Percentiles rank a stretch among this genome's conserved stretches.
phyloP scores from a whole-genome alignment of 495 filamentous ascomycete genomes.

The Penicillium simplicissimum region DNA sequence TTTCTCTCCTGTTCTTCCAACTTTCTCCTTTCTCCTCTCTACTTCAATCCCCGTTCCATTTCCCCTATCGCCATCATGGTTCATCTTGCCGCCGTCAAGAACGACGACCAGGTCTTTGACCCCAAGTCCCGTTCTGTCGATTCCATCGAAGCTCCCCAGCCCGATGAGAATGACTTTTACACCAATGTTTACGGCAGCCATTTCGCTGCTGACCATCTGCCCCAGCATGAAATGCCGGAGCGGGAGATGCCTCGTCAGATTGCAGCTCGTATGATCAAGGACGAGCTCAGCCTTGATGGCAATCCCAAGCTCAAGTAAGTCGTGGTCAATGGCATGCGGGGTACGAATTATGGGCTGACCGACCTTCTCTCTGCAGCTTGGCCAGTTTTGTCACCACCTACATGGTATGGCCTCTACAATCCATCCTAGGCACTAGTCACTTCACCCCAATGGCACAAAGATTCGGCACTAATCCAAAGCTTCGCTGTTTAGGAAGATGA shows the following conservation, averaged over 20 bases:
- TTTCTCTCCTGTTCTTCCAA: background rate
- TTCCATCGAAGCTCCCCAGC: constrained; percentile 30
- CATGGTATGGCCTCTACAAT: too few species aligned
- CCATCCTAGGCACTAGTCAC: too few species aligned
- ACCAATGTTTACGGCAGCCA: constrained; percentile 81
- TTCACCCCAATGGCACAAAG: background rate
- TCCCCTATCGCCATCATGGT: constrained; percentile 33
- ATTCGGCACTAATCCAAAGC: background rate
- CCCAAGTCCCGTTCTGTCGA: constrained; percentile 28
- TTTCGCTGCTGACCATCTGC: constrained; percentile 76
- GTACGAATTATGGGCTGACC: constrained; percentile 1
- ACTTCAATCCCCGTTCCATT: background rate
- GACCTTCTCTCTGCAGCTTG: constrained; percentile 18
- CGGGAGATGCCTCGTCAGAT: constrained; percentile 82
- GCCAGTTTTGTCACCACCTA: constrained; percentile 34
- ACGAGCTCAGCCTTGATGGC: constrained; percentile 86
- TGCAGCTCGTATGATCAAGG: constrained; percentile 95
- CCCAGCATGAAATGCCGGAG: constrained; percentile 86
- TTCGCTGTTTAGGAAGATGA: constrained; percentile 67
- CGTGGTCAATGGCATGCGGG: constrained; percentile 55
- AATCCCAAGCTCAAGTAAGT: constrained; percentile 83
- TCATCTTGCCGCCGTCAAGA: constrained; percentile 40
- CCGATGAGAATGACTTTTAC: constrained; percentile 59
- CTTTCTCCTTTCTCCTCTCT: background rate
- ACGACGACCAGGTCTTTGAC: constrained; percentile 30